A percentile compares a stretch with the other conserved stretches of the same genome.
Evolutionary conservation across 176 grass and related monocot genomes (phyloP).

Genomic region (Panicum miliaceum): DNA sequence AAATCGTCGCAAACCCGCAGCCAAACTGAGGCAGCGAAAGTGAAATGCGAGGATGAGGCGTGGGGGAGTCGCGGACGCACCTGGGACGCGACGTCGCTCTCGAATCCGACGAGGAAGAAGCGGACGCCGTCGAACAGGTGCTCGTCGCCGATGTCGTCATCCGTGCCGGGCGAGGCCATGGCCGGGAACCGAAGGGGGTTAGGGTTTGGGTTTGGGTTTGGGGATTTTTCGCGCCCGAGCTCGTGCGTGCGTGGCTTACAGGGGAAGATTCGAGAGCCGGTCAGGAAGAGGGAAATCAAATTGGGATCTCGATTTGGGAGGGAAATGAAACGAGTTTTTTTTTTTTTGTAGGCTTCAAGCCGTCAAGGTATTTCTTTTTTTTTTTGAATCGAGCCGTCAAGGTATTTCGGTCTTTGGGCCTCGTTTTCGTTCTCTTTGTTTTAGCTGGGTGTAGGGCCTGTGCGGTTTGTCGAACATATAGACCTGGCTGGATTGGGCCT

Average conservation of each 20-base stretch:
- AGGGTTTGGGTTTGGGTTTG: conserved; percentile 46
- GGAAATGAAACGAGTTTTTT: conserved; percentile 7
- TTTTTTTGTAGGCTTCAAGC: no score
- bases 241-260: background rate
- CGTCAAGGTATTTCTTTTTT: background rate
- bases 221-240: conserved; percentile 1
- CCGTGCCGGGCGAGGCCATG: conserved; percentile 53
- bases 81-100: conserved; percentile 64
- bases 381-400: no score
- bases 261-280: conserved; percentile 19
- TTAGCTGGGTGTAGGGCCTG: no score
- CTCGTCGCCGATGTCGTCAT: conserved; percentile 39
- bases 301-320: conserved; percentile 38
- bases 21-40: background rate
- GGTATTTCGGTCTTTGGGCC: background rate
- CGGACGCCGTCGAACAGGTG: conserved; percentile 71
- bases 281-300: conserved; percentile 38
- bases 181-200: conserved; percentile 23
- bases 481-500: no score
- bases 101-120: conserved; percentile 82
- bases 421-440: background rate
- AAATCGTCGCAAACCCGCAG: background rate
- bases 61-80: conserved; percentile 32
- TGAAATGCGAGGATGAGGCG: background rate
- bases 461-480: no score